Conservation (phyloP, 2,329 filamentous ascomycete genomes). For the Cryoendolithus antarcticus region DNA sequence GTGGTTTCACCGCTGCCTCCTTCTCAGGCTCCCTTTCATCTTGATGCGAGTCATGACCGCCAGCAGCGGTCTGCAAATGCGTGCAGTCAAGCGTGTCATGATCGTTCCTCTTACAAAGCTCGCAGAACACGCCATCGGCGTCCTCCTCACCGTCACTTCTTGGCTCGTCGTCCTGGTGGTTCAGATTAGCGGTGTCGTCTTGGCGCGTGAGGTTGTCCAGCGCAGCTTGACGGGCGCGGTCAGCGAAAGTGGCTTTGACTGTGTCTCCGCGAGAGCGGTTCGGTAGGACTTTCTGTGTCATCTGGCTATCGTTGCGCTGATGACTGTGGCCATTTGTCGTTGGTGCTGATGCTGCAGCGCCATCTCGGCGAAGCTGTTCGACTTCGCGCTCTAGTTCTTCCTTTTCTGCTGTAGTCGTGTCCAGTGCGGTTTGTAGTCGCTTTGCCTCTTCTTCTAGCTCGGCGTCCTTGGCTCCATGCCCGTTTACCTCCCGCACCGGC, state of each 20-base stretch:
- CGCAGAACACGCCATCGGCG: slow-evolving; percentile 60
- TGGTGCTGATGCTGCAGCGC: slow-evolving; percentile 1
- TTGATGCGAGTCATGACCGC: slow-evolving; percentile 3
- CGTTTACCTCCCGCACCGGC: too few relatives aligned
- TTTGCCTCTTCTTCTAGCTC: slow-evolving; percentile 35
- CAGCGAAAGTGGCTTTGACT: slow-evolving; percentile 47
- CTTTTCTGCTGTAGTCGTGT: slow-evolving; percentile 69
- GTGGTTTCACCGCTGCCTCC: slow-evolving; percentile 6
- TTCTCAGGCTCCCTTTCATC: slow-evolving; percentile 4
- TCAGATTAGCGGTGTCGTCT: slow-evolving; percentile 6
- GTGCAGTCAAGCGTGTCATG: slow-evolving; percentile 93
- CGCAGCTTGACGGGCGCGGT: slow-evolving; percentile 49
- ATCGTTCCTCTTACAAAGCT: slow-evolving; percentile 83
- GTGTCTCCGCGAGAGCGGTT: slow-evolving; percentile 36
- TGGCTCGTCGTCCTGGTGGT: slow-evolving; percentile 42
- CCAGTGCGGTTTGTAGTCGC: slow-evolving; percentile 47
- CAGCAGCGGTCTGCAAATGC: slow-evolving; percentile 11
- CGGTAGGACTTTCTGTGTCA: slow-evolving; percentile 15
- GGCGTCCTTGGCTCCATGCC: background rate
- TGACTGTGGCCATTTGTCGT: slow-evolving; percentile 30
- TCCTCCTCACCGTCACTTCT: slow-evolving; percentile 36
- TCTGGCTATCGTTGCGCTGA: slow-evolving; percentile 24
- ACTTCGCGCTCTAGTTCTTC: slow-evolving; percentile 79
- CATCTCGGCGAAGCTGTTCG: slow-evolving; percentile 43
- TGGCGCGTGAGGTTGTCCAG: slow-evolving; percentile 1